A percentile compares a stretch with the other conserved stretches of the same genome.
These are phyloP conservation scores for Alternaria panax DNA, from an alignment of 2,329 filamentous ascomycete species.

Conservation along the genomic window DNA sequence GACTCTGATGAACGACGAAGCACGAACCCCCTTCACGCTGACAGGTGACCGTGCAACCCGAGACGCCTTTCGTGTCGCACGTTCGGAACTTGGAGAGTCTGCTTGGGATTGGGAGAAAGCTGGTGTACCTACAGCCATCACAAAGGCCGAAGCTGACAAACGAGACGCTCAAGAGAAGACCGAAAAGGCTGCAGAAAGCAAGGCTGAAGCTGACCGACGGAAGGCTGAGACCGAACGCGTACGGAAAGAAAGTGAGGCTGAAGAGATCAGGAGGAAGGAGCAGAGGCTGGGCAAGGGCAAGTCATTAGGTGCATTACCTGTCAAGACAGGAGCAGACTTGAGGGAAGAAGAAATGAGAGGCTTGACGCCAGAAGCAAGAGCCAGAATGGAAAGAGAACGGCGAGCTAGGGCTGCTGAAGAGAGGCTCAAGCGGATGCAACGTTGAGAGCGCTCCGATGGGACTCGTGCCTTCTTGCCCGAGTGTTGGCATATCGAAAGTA, in stretches of 20 bases:
- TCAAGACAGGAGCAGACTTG: conserved; percentile 80
- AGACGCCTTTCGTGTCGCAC: conserved; percentile 89
- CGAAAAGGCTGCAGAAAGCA: conserved; percentile 72
- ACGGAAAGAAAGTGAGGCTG: conserved; percentile 61
- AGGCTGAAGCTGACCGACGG: conserved; percentile 66
- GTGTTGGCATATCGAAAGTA: neutral
- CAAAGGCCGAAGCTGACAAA: conserved; percentile 73
- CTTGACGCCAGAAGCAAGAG: conserved; percentile 85
- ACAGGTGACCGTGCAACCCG: conserved; percentile 84
- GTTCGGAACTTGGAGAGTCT: conserved; percentile 78
- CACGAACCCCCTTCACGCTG: conserved; percentile 86
- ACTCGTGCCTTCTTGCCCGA: neutral
- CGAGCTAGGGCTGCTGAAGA: conserved; percentile 92
- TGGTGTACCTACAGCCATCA: conserved; percentile 74
- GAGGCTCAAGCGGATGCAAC: conserved; percentile 67
- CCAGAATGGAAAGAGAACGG: conserved; percentile 84
- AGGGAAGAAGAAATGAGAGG: conserved; percentile 85
- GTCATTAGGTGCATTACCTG: conserved; percentile 62
- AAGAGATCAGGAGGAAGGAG: conserved; percentile 60
- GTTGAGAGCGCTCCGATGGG: neutral
- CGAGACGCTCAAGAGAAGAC: conserved; percentile 74
- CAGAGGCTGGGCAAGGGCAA: conserved; percentile 57
- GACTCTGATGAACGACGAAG: conserved; percentile 66
- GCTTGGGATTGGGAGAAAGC: conserved; percentile 81
- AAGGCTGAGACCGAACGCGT: conserved; percentile 78